Percentiles rank a stretch among this genome's conserved stretches.
These are phyloP conservation scores for Sugiyamaella novakii DNA, from an alignment of 1,139 yeast species.

Conservation along the genomic window DNA sequence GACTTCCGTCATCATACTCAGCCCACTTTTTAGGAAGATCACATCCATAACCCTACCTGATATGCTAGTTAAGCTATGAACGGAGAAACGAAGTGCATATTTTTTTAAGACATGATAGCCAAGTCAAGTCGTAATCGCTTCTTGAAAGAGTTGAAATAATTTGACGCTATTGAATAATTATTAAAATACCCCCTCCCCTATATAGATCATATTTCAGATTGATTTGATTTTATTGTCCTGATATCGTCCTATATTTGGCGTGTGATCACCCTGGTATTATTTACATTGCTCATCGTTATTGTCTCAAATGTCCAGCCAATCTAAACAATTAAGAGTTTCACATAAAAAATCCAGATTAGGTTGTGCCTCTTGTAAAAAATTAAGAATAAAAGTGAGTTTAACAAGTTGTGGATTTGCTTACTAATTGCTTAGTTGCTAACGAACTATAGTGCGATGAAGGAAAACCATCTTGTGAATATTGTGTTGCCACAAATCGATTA, in stretches of 20 bases:
- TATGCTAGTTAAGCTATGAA: no score
- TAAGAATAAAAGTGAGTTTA: constrained; percentile 19
- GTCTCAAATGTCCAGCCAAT: no score
- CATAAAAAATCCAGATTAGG: constrained; percentile 23
- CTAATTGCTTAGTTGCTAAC: background rate
- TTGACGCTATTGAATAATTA: background rate
- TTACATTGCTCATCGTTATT: no score
- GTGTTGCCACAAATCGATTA: constrained; percentile 15
- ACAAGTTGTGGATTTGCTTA: constrained; percentile 7
- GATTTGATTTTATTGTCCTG: background rate
- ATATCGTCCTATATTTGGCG: background rate
- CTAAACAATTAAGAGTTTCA: constrained; percentile 1
- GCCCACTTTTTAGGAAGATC: no score
- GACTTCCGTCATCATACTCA: no score
- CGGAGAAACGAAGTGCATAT: no score
- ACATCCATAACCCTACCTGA: no score
- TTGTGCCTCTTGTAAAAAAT: constrained; percentile 25
- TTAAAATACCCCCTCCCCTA: background rate
- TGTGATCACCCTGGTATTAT: no score
- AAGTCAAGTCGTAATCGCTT: no score
- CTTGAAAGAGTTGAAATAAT: no score
- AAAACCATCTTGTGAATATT: constrained; percentile 21
- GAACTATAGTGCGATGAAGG: constrained; percentile 17
- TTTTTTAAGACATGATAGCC: no score
- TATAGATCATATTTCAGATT: background rate